Conservation (phyloP, 129 eudicot species). For the Pulicaria dysenterica region DNA sequence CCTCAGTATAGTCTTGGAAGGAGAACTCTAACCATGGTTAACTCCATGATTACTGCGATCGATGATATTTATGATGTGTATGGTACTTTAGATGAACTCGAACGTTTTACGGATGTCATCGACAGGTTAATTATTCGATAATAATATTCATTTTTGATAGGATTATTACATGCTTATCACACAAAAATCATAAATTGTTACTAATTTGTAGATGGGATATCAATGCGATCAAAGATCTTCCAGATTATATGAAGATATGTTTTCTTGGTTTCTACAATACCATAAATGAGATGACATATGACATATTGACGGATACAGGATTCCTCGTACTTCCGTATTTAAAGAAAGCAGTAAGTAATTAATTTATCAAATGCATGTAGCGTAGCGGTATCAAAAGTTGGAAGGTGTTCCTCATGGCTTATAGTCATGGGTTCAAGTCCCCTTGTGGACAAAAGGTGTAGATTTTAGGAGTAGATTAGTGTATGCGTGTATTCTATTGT, state of each 20-base stretch:
- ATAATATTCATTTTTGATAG: not conserved
- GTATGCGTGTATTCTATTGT: no score
- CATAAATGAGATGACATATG: constrained; percentile 20
- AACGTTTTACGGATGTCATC: not conserved
- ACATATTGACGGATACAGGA: constrained; percentile 2
- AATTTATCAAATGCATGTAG: no score
- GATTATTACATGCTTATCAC: no score
- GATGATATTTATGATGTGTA: constrained; percentile 18
- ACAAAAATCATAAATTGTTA: not conserved
- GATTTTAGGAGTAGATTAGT: no score
- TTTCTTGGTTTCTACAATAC: constrained; percentile 23
- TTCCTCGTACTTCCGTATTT: not conserved
- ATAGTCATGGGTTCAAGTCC: no score
- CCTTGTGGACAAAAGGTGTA: no score
- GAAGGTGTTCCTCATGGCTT: no score
- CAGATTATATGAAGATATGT: constrained; percentile 15
- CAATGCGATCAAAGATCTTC: not conserved
- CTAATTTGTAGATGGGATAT: constrained; percentile 25
- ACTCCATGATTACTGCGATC: not conserved
- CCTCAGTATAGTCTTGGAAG: constrained; percentile 20
- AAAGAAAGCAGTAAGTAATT: constrained; percentile 8
- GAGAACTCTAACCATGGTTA: constrained; percentile 3
- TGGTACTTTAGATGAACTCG: constrained; percentile 26
- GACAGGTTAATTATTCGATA: not conserved
- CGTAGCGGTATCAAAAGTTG: no score